Percentiles rank a stretch among this genome's conserved stretches.
Evolutionary conservation across 225 moss, liverwort and hornwort genomes (phyloP).

Genomic region (Sphagnum contortum): DNA sequence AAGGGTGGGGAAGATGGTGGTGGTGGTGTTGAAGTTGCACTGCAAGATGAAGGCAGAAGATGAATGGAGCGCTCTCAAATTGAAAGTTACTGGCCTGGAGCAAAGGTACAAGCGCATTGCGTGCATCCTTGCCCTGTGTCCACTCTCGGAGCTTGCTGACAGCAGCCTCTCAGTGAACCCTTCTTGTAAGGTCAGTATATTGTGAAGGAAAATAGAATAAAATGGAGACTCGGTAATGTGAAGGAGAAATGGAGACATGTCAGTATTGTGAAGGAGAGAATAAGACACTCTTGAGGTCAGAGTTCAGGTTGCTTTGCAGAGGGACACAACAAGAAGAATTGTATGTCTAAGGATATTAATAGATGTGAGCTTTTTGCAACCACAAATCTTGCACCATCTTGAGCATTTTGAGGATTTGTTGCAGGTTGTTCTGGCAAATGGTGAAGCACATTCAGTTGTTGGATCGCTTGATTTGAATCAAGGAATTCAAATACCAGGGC

Average conservation of each 20-base stretch:
- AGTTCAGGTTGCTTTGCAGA: too few species aligned
- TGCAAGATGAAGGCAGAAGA: constrained; percentile 57
- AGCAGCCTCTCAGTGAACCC: constrained; percentile 25
- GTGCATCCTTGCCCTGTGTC: constrained; percentile 40
- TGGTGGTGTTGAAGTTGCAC: constrained; percentile 35
- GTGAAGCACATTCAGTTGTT: constrained; percentile 32
- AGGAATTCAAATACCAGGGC: constrained; percentile 42
- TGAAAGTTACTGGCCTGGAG: constrained; percentile 51
- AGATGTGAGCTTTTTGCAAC: too few species aligned
- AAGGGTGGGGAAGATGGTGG: neutral
- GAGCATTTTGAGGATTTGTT: neutral
- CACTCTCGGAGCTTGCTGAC: constrained; percentile 18
- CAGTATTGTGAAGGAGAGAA: too few species aligned
- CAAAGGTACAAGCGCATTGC: constrained; percentile 53
- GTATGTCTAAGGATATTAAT: too few species aligned
- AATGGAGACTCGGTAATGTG: too few species aligned
- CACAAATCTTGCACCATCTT: too few species aligned
- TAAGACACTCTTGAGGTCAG: too few species aligned
- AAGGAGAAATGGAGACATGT: too few species aligned
- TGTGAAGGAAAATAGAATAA: too few species aligned
- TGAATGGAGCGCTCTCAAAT: constrained; percentile 37
- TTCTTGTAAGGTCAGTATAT: constrained; percentile 34
- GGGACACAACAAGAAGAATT: too few species aligned
- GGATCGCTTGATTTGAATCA: constrained; percentile 55
- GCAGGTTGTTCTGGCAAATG: constrained; percentile 31